Conservation (phyloP, 108 stramenopile species). For the Aurantiochytrium sp. region DNA sequence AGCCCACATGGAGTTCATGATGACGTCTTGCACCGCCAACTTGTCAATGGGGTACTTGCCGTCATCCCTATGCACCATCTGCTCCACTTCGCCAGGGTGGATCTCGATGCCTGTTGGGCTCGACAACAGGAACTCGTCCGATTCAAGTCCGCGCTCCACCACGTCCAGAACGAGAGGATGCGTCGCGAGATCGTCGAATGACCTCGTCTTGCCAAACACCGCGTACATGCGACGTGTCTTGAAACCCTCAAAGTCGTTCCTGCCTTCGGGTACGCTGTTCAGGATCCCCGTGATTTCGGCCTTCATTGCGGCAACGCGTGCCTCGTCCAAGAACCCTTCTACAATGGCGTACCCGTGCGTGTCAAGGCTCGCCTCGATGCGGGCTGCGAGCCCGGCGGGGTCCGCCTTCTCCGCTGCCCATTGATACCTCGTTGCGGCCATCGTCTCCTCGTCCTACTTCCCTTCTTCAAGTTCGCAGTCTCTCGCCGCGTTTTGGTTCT, state of each 20-base stretch:
- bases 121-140: background rate
- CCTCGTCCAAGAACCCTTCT: background rate
- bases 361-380: background rate
- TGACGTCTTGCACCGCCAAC: background rate
- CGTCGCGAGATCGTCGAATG: background rate
- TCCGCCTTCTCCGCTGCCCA: no score
- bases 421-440: no score
- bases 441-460: no score
- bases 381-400: background rate
- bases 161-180: background rate
- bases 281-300: background rate
- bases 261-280: background rate
- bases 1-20: constrained; percentile 16
- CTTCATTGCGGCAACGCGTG: background rate
- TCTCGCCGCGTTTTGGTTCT: no score
- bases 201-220: background rate
- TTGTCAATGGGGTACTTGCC: background rate
- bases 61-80: background rate
- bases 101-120: background rate
- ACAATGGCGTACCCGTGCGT: background rate
- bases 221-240: background rate
- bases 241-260: background rate
- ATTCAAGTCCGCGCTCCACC: background rate
- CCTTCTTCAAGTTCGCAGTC: no score
- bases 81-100: background rate